phyloP scores from a whole-genome alignment of 2,329 filamentous ascomycete genomes.

The Chrysoporthe puriensis region DNA sequence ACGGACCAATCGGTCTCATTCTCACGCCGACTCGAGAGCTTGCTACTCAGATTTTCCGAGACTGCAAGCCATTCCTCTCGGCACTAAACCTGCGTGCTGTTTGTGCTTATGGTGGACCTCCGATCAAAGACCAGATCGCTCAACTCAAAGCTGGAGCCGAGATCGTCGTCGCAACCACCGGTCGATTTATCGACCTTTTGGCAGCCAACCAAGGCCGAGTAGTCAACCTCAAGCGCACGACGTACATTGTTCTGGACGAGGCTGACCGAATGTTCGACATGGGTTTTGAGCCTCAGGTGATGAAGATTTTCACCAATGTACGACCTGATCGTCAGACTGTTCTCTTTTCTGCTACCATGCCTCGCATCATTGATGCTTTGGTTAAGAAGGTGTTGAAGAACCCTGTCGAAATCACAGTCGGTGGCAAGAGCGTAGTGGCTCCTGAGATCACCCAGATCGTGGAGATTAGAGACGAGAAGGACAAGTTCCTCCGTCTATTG shows the following conservation, averaged over 20 bases:
- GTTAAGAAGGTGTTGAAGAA: slow-evolving; percentile 86
- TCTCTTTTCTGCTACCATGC: slow-evolving; percentile 95
- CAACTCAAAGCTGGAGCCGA: slow-evolving; percentile 94
- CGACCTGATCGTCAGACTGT: slow-evolving; percentile 92
- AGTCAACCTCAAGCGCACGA: slow-evolving; percentile 85
- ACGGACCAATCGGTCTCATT: slow-evolving; percentile 86
- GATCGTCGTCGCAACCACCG: slow-evolving; percentile 93
- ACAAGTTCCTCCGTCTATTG: slow-evolving; percentile 82
- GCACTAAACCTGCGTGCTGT: slow-evolving; percentile 83
- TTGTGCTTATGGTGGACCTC: slow-evolving; percentile 91
- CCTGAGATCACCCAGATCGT: slow-evolving; percentile 94
- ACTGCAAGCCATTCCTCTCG: slow-evolving; percentile 93
- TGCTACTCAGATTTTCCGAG: slow-evolving; percentile 89
- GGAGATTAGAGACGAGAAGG: slow-evolving; percentile 79
- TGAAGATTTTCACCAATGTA: slow-evolving; percentile 92
- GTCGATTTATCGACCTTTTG: slow-evolving; percentile 92
- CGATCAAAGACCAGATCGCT: slow-evolving; percentile 96
- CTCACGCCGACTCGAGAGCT: slow-evolving; percentile 95
- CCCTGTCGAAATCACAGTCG: slow-evolving; percentile 90
- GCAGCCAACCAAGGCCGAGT: slow-evolving; percentile 93
- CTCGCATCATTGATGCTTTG: slow-evolving; percentile 86
- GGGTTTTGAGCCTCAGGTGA: slow-evolving; percentile 98
- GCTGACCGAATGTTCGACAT: slow-evolving; percentile 99
- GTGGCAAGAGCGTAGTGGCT: slow-evolving; percentile 83
- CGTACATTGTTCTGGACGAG: slow-evolving; percentile 94